phyloP scores from a whole-genome alignment of 768 basidiomycete genomes.

The Suillus sp. region DNA sequence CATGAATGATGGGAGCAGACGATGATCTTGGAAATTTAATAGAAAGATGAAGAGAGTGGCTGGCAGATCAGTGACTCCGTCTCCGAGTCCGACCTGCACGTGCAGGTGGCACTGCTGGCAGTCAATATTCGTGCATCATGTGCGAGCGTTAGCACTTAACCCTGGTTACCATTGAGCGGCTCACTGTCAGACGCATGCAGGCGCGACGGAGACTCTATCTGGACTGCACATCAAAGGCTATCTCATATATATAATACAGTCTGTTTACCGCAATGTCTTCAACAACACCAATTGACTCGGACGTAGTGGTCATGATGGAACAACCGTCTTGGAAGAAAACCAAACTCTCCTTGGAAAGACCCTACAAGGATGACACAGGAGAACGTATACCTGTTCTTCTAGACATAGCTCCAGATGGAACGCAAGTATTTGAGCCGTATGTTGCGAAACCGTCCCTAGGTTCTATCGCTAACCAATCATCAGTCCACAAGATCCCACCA shows the following conservation, averaged over 20 bases:
- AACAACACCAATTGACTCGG: background rate
- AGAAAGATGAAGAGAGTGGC: slow-evolving; percentile 26
- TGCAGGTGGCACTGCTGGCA: slow-evolving; percentile 15
- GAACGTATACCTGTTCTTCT: slow-evolving; percentile 59
- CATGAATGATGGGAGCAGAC: slow-evolving; percentile 22
- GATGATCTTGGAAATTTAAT: slow-evolving; percentile 32
- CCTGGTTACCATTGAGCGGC: background rate
- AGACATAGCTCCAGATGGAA: slow-evolving; percentile 73
- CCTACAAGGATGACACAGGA: slow-evolving; percentile 80
- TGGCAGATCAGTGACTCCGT: slow-evolving; percentile 12
- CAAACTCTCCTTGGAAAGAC: slow-evolving; percentile 72
- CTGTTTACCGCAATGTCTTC: background rate
- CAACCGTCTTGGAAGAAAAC: slow-evolving; percentile 58
- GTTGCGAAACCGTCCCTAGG: slow-evolving; percentile 26
- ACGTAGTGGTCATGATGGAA: slow-evolving; percentile 19
- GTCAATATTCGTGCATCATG: background rate
- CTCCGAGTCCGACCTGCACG: slow-evolving; percentile 29
- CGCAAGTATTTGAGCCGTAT: slow-evolving; percentile 73
- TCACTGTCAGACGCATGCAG: background rate
- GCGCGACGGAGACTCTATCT: background rate
- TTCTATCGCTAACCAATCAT: slow-evolving; percentile 21
- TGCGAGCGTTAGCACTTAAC: background rate
- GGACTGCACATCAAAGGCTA: background rate
- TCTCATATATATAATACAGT: background rate
- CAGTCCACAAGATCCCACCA: slow-evolving; percentile 58